These are phyloP conservation scores for Dothistroma septosporum DNA, from an alignment of 2,329 filamentous ascomycete genomes.

Conservation along the genomic window DNA sequence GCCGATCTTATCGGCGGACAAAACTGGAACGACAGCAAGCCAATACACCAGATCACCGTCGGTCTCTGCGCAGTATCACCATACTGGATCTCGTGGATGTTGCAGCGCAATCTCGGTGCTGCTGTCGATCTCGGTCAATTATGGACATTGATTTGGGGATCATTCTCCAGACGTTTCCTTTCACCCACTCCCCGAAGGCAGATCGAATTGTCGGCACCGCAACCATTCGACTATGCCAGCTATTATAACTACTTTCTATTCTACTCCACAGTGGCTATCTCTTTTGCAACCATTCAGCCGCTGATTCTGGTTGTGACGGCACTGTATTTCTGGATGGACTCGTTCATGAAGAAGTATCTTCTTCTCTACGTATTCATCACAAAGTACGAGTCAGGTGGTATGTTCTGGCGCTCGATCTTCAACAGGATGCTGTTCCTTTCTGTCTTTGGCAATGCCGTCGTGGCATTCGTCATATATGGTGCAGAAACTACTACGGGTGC, in stretches of 20 bases:
- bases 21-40: constrained; percentile 57
- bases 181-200: constrained; percentile 84
- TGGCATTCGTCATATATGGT: constrained; percentile 68
- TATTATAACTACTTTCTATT: constrained; percentile 99
- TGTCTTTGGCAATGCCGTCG: constrained; percentile 72
- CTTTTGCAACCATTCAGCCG: constrained; percentile 80
- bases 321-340: constrained; percentile 83
- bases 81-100: constrained; percentile 91
- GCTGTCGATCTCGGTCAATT: constrained; percentile 91
- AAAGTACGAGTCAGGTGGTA: constrained; percentile 91
- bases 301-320: constrained; percentile 81
- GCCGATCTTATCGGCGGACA: constrained; percentile 54
- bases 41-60: constrained; percentile 63
- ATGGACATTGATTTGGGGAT: constrained; percentile 77
- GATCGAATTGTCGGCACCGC: constrained; percentile 89
- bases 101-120: constrained; percentile 89
- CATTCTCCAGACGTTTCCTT: constrained; percentile 77
- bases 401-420: constrained; percentile 86
- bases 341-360: constrained; percentile 90
- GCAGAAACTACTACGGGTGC: constrained; percentile 20
- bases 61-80: constrained; percentile 76
- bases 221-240: constrained; percentile 86
- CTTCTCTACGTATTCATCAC: constrained; percentile 89
- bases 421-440: constrained; percentile 86
- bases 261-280: constrained; percentile 84